Evolutionary conservation across 2,329 filamentous ascomycete species (phyloP).

Genomic region (Xylaria sp.): DNA sequence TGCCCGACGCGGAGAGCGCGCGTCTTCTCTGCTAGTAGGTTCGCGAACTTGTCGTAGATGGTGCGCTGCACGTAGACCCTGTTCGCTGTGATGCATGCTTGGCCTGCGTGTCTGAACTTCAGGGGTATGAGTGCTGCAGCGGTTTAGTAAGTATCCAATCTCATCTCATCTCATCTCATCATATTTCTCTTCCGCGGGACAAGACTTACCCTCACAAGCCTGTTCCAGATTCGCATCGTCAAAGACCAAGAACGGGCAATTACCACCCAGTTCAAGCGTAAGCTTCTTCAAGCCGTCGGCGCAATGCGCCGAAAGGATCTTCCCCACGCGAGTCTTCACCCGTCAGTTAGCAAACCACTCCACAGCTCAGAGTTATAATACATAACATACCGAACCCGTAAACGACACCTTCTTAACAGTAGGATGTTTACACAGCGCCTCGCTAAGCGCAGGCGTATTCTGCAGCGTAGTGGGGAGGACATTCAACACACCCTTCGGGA

Average conservation of each 20-base stretch:
- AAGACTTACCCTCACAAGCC: conserved; percentile 59
- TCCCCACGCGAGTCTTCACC: conserved; percentile 71
- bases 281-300: conserved; percentile 74
- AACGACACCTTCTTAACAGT: conserved; percentile 75
- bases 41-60: conserved; percentile 69
- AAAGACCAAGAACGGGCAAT: conserved; percentile 73
- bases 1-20: conserved; percentile 68
- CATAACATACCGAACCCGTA: conserved; percentile 62
- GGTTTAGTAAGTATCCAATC: not conserved
- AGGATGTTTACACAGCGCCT: conserved; percentile 58
- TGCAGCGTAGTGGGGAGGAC: conserved; percentile 57
- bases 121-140: conserved; percentile 46
- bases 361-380: not conserved
- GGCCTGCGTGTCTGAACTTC: conserved; percentile 65
- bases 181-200: not conserved
- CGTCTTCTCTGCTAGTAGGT: conserved; percentile 62
- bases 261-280: conserved; percentile 77
- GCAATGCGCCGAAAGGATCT: conserved; percentile 70
- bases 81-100: conserved; percentile 73
- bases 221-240: conserved; percentile 73
- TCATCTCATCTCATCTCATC: not conserved
- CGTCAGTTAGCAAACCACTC: not conserved
- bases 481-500: conserved; percentile 76
- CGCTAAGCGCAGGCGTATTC: conserved; percentile 57
- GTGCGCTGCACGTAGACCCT: conserved; percentile 71